Evolutionary conservation across 2,329 filamentous ascomycete genomes (phyloP), one percentile per base, ranked within the genome.

Genomic region (Penicillium aurantiogriseum): DNA sequence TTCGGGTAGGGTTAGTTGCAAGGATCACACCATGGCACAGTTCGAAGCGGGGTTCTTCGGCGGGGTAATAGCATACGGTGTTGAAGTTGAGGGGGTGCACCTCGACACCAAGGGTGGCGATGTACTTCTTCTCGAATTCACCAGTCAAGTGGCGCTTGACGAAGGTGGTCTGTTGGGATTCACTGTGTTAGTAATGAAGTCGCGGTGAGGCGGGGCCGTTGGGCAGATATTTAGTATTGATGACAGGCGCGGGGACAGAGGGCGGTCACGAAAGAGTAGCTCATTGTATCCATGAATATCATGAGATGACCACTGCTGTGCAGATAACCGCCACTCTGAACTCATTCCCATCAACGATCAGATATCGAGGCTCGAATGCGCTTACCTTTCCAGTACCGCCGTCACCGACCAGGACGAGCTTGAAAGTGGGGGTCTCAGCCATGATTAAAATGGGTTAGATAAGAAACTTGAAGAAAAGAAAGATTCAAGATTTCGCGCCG

Each of bases 121-220:
- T 97, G 84, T 99, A 99, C 85, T 97, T 99, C 90, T 99, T 99
- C 84, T 99, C 94, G 78, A 99, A 99, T 80, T 99, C 94, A 79
- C 94, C 94, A 76, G 94, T 99, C 87, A 97, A 87, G 83, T 99
- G 94, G 77, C 94, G 94, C 89, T 99, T 99, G 85, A 99, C 94
- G 81, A 99, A 99, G 77, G 94, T 99, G 78, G 94, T 99, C 94
- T 99, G 76, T 67, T 57, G 31, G 11, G 39, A 39, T 61, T 49
- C 57, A 43, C 19, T 51, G 46, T 43, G 59, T 70, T 68, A 70
- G 68, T 59, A 56, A 68, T 65, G 56, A 58, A 58, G 45, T 52
- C 50, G 48, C 45, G 43, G 49, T 59, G 58, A 58, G 57, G 63
- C 57, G 47, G 60, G 54, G 27, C 33, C 58, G 61, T 63, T 61